Evolutionary conservation across 805 yeast species (phyloP), one percentile per base, ranked within the genome.

Genomic region (Ogataea ramenticola): DNA sequence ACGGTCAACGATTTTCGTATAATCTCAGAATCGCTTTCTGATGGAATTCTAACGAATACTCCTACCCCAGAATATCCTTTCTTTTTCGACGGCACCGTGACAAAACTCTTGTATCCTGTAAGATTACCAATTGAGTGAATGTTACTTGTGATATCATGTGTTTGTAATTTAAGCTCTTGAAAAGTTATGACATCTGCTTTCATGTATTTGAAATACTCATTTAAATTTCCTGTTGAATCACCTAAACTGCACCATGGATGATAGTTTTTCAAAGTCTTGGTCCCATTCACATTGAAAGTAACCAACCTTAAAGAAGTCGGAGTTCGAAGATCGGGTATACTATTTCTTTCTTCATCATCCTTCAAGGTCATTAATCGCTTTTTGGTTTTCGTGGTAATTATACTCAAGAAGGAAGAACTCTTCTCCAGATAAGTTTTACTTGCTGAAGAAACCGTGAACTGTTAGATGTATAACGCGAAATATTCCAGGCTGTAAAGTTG

Each of bases 21-120:
- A 20, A 49, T 38, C 1, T 61, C 56, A 0, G 74, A 60, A 22
- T 82, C 85, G 11, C 60, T 61, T 0, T 61, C 64, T 1, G 56
- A 52, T 1, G 82, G 78, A 3, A 67, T 61, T 39, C 89, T 65
- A 2, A 86, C 72, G 63, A 86, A 91, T 3, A 91, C 75, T 0
- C 90, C 95, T 1, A 91, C 97, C 0, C 99, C 99, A 44, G 91
- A 77, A 59, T 93, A 93, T 0, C 98, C 98, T 55, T 80, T 85
- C 57, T 79, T 85, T 2, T 57, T 45, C 11, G 58, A 60, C 0
- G 96, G 95, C 12, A 88, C 65, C 0, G 91, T 71, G 30, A 88
- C 75, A 53, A 79, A 91, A 2, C 85, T 71, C 21, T 72, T 65
- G 56, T 72, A 91, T 1, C 80, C 78, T 1, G 71, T 78, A 79